These are phyloP conservation scores for Thoreauomyces humboldtii DNA, from an alignment of 192 early-diverging fungal genomes.

Conservation along the genomic window DNA sequence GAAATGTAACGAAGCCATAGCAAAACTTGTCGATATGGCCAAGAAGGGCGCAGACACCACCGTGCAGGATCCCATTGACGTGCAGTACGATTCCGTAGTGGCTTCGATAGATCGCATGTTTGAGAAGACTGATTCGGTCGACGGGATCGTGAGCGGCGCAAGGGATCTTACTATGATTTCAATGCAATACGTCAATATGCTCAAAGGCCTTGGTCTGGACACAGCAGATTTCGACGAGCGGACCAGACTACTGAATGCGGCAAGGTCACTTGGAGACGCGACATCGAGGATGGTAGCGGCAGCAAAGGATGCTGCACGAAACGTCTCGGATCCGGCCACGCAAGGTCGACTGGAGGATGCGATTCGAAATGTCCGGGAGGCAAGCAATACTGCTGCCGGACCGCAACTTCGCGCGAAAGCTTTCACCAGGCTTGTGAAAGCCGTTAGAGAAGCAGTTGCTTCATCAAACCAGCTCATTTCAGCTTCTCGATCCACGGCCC, in stretches of 20 bases:
- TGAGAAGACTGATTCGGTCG: slow-evolving; percentile 34
- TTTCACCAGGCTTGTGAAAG: slow-evolving; percentile 42
- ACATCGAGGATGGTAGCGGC: slow-evolving; percentile 47
- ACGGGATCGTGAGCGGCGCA: slow-evolving; percentile 45
- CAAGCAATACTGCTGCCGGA: slow-evolving; percentile 31
- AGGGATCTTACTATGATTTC: slow-evolving; percentile 45
- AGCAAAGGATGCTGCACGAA: slow-evolving; percentile 44
- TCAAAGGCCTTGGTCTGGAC: slow-evolving; percentile 40
- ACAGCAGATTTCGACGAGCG: slow-evolving; percentile 32
- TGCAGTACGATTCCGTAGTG: slow-evolving; percentile 45
- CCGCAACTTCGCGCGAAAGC: slow-evolving; percentile 37
- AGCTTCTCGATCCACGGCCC: slow-evolving; percentile 35
- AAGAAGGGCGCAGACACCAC: slow-evolving; percentile 23
- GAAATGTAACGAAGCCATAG: slow-evolving; percentile 46
- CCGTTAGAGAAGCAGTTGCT: slow-evolving; percentile 42
- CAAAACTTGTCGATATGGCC: slow-evolving; percentile 47
- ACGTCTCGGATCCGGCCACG: slow-evolving; percentile 23
- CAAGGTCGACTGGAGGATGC: slow-evolving; percentile 24
- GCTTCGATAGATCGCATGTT: slow-evolving; percentile 36
- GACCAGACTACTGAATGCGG: slow-evolving; percentile 36
- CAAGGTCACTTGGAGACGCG: slow-evolving; percentile 39
- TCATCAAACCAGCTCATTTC: slow-evolving; percentile 49
- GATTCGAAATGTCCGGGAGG: slow-evolving; percentile 10
- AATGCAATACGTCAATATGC: slow-evolving; percentile 48
- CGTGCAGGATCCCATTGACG: slow-evolving; percentile 38